Percentiles rank a stretch among this genome's conserved stretches.
Evolutionary conservation across 108 stramenopile genomes (phyloP).

Genomic region (Stephanodiscus triporus): DNA sequence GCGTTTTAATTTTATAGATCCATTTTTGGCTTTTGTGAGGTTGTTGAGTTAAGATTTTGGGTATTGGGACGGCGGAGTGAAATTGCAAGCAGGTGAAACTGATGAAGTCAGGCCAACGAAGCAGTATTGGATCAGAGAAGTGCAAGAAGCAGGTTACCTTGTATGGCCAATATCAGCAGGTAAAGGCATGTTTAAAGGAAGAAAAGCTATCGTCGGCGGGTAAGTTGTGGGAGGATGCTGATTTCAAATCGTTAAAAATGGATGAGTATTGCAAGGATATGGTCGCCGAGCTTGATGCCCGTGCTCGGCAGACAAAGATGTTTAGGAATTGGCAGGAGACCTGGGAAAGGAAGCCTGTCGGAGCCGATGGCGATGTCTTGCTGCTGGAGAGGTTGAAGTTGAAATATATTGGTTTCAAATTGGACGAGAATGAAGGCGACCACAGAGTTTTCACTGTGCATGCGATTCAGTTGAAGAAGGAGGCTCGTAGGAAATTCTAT

Average conservation of each 20-base stretch:
- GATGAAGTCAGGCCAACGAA: neutral
- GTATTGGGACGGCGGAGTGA: constrained; percentile 12
- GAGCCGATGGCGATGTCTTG: no score
- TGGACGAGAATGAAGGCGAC: no score
- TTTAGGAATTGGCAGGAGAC: neutral
- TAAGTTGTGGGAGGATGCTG: constrained; percentile 23
- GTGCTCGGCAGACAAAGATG: neutral
- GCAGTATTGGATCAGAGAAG: neutral
- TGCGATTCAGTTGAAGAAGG: no score
- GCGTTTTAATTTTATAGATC: no score
- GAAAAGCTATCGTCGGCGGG: neutral
- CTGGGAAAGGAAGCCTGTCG: neutral
- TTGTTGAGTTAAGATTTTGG: no score
- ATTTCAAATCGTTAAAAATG: constrained; percentile 9
- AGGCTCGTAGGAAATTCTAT: no score
- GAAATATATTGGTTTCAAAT: no score
- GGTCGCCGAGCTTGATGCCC: neutral
- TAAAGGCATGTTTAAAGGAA: neutral
- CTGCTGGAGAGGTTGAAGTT: no score
- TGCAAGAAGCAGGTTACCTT: constrained; percentile 4
- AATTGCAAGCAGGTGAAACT: constrained; percentile 20
- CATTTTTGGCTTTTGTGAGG: no score
- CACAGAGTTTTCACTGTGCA: no score
- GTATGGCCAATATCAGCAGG: neutral
- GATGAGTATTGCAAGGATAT: constrained; percentile 7